Evolutionary conservation across 805 yeast genomes (phyloP).

Genomic region (Yueomyces sp.): DNA sequence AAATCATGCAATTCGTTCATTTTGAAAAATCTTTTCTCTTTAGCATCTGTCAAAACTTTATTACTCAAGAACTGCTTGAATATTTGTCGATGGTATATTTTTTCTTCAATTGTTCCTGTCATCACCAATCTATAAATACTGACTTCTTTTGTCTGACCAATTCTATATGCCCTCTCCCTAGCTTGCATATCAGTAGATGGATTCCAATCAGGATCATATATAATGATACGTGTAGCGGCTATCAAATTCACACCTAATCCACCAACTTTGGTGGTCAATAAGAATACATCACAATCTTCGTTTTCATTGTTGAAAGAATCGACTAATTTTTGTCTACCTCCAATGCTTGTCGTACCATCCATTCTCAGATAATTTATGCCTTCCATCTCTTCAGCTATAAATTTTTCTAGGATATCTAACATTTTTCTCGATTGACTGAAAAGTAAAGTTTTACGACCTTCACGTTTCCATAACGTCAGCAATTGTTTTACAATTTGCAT

Average conservation of each 20-base stretch:
- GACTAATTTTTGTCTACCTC: constrained; percentile 62
- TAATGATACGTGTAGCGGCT: constrained; percentile 89
- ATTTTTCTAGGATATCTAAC: constrained; percentile 70
- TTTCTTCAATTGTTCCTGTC: constrained; percentile 92
- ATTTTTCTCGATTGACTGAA: constrained; percentile 91
- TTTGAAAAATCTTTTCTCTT: constrained; percentile 85
- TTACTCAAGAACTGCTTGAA: constrained; percentile 90
- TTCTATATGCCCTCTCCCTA: constrained; percentile 91
- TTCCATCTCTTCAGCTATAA: constrained; percentile 22
- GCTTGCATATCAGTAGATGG: constrained; percentile 97
- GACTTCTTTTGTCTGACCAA: constrained; percentile 89
- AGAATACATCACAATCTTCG: constrained; percentile 44
- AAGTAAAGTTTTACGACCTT: constrained; percentile 68
- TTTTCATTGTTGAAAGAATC: constrained; percentile 59
- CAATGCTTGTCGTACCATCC: constrained; percentile 90
- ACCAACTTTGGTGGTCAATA: constrained; percentile 89
- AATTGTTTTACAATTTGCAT: constrained; percentile 77
- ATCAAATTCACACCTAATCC: constrained; percentile 90
- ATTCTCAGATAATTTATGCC: constrained; percentile 53
- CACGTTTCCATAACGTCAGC: constrained; percentile 59
- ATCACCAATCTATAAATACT: constrained; percentile 84
- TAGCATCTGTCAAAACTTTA: constrained; percentile 89
- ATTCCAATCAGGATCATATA: constrained; percentile 97
- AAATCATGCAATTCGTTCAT: constrained; percentile 84
- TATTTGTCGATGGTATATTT: constrained; percentile 91